phyloP scores from a whole-genome alignment of 2,329 filamentous ascomycete genomes.

The Periconia sp. region DNA sequence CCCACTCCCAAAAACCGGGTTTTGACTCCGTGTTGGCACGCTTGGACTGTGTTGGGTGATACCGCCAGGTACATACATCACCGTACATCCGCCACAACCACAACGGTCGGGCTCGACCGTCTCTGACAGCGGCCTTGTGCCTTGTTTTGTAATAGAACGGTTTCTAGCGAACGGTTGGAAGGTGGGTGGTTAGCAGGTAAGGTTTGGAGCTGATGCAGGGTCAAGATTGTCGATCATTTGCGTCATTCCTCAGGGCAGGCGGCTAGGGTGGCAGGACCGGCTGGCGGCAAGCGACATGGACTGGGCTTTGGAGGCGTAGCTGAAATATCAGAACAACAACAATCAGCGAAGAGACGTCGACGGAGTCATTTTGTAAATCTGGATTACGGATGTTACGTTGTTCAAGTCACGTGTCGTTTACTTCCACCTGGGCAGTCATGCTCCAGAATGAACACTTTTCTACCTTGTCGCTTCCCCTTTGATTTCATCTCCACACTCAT shows the following conservation, averaged over 20 bases:
- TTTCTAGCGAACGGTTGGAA: neutral
- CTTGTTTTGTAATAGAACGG: conserved; percentile 14
- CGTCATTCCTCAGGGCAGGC: conserved; percentile 10
- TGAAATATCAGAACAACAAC: no score
- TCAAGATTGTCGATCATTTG: conserved; percentile 6
- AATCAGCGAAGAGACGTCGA: no score
- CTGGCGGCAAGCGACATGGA: conserved; percentile 1
- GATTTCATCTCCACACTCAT: neutral
- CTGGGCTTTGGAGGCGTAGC: no score
- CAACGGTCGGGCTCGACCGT: conserved; percentile 5
- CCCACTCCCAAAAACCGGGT: conserved; percentile 5
- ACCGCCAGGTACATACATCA: neutral
- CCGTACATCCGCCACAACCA: conserved; percentile 5
- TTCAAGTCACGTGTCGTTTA: neutral
- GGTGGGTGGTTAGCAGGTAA: conserved; percentile 5
- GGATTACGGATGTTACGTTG: no score
- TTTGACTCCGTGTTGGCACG: neutral
- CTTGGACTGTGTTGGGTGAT: no score
- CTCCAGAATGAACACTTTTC: no score
- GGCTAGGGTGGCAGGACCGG: no score
- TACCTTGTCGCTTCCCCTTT: no score
- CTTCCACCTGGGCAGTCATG: no score
- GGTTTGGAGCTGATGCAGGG: conserved; percentile 6
- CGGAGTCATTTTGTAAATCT: no score
- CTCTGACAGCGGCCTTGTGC: conserved; percentile 5